phyloP scores from a whole-genome alignment of 345 rosid species.

The Litchi chinensis region DNA sequence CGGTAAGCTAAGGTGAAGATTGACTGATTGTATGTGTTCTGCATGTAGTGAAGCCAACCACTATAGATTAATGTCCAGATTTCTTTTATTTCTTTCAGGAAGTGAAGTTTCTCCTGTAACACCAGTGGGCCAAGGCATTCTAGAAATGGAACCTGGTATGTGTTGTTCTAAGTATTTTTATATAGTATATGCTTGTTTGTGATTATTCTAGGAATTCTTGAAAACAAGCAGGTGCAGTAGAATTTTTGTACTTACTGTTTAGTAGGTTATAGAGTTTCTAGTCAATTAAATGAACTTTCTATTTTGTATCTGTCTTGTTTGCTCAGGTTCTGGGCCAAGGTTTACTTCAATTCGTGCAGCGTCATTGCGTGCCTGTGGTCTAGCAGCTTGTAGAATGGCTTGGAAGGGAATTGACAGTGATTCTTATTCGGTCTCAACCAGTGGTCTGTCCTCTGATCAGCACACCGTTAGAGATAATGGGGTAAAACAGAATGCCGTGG shows the following conservation, averaged over 20 bases:
- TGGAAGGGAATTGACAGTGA: constrained; percentile 25
- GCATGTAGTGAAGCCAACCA: background rate
- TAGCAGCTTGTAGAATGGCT: constrained; percentile 47
- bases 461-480: constrained; percentile 21
- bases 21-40: background rate
- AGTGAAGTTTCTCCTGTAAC: constrained; percentile 16
- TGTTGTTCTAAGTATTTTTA: constrained; percentile 8
- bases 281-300: background rate
- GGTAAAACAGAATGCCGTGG: constrained; percentile 27
- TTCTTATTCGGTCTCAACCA: constrained; percentile 29
- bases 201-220: background rate
- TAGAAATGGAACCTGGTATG: constrained; percentile 26
- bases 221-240: background rate
- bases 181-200: constrained; percentile 12
- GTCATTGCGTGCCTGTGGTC: constrained; percentile 70
- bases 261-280: background rate
- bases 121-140: constrained; percentile 21
- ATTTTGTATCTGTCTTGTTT: constrained; percentile 8
- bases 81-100: constrained; percentile 28
- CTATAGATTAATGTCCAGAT: constrained; percentile 9
- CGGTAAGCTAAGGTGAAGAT: background rate
- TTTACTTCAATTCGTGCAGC: constrained; percentile 73
- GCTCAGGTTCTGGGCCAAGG: constrained; percentile 47
- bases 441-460: constrained; percentile 43
- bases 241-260: constrained; percentile 1